These are phyloP conservation scores for Immersiporthe knoxdaviesiana DNA, from an alignment of 2,329 filamentous ascomycete species.

Conservation along the genomic window DNA sequence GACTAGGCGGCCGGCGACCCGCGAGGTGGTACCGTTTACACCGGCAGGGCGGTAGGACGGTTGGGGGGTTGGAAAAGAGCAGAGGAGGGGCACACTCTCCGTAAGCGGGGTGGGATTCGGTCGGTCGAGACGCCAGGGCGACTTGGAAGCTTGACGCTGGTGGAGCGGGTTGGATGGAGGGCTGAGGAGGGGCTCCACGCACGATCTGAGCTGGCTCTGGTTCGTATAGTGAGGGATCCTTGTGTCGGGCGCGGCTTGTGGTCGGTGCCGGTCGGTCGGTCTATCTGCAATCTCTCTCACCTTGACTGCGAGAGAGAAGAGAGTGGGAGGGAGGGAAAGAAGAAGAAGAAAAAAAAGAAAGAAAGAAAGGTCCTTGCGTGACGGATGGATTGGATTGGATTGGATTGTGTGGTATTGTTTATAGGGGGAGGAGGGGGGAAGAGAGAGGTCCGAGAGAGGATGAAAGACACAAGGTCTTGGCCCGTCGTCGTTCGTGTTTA, in stretches of 20 bases:
- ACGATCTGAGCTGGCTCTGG: neutral
- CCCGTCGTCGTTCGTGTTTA: neutral
- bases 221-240: neutral
- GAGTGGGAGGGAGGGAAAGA: too few species aligned
- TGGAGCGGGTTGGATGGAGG: neutral
- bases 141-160: neutral
- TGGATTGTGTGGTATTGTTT: neutral
- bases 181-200: conserved; percentile 1
- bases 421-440: neutral
- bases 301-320: too few species aligned
- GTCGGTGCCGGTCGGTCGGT: neutral
- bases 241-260: neutral
- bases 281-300: neutral
- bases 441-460: neutral
- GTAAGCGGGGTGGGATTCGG: conserved; percentile 4
- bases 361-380: neutral
- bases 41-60: neutral
- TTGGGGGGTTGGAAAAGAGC: neutral
- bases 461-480: neutral
- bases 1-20: conserved; percentile 1
- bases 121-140: conserved; percentile 8
- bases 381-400: too few species aligned
- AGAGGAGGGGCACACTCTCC: conserved; percentile 8
- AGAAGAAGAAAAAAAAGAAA: neutral
- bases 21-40: conserved; percentile 6